Evolutionary conservation across 2,329 filamentous ascomycete genomes (phyloP), one percentile per base, ranked within the genome.

Genomic region (Metarhizium album): DNA sequence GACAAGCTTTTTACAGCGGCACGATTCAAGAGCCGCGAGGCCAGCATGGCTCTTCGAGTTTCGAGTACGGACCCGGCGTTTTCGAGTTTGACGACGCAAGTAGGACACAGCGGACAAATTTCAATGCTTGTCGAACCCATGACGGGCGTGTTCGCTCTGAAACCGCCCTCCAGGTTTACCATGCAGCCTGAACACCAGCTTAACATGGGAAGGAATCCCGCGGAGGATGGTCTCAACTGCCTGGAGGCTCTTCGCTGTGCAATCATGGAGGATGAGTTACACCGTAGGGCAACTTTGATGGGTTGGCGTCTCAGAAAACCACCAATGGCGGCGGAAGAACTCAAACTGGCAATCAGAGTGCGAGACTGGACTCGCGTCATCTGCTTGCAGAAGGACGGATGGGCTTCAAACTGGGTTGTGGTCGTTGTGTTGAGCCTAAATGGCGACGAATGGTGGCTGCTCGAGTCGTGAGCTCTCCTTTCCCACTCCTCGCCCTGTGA

Each of bases 361-460:
- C 74, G 80, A 38, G 80, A 85, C 48, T 72, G 81, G 48, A 75
- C 82, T 53, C 80, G 83, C 52, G 73, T 79, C 35, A 72, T 82
- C 16, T 86, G 90, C 70, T 83, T 94, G 55, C 80, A 76, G 59
- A 83, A 82, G 59, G 72, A 73, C 52, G 81, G 79, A n/a, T 95
- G 90, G 87, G 75, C 74, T 9, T 63, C 76, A 14, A 72, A 78
- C 48, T 95, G 88, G 87, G 80, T 83, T 55, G 70, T 94, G 38
- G 82, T 83, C 56, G 76, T 86, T 45, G 81, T 82, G 48, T 75
- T 89, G 63, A 83, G 84, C 62, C 74, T 86, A 61, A 75, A 76
- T 60, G 87, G 87, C 49, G 87, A 93, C 62, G 77, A 76, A 54
- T 95, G 87, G 87, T 90, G 84, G 82, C 70, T 90, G 53, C 72